Percentiles rank a stretch among this genome's conserved stretches.
These are phyloP conservation scores for Sporothrix pallida DNA, from an alignment of 2,329 filamentous ascomycete genomes.

Conservation along the genomic window DNA sequence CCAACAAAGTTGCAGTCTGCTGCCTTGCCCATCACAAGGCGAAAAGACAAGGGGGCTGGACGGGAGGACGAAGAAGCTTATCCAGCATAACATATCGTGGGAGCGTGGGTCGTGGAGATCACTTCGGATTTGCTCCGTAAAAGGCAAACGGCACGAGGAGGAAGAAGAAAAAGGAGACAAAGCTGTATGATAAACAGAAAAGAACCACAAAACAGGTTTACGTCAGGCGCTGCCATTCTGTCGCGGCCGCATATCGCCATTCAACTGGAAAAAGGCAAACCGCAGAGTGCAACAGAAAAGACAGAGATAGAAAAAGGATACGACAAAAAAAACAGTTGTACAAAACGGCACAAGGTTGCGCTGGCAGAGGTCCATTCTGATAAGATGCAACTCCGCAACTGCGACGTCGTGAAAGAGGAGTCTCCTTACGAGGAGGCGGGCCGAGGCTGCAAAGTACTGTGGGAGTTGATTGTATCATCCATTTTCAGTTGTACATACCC, in stretches of 20 bases:
- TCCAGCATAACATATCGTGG: neutral
- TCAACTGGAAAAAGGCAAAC: neutral
- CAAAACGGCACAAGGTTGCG: conserved; percentile 1
- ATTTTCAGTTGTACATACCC: no score
- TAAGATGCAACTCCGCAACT: no score
- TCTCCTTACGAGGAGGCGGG: neutral
- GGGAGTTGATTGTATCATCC: neutral
- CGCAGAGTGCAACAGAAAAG: neutral
- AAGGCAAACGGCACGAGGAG: neutral
- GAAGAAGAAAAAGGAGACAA: neutral
- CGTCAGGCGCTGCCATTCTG: neutral
- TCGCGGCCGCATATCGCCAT: neutral
- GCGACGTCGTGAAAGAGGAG: neutral
- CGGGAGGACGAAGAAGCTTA: conserved; percentile 26
- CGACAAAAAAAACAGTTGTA: neutral
- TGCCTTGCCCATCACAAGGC: conserved; percentile 9
- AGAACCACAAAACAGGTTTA: neutral
- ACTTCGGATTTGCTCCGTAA: neutral
- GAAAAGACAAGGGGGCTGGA: neutral
- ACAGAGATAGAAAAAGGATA: neutral
- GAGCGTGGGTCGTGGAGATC: neutral
- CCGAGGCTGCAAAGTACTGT: neutral
- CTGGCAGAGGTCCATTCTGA: neutral
- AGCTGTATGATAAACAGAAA: neutral
- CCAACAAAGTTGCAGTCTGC: conserved; percentile 10